phyloP scores from a whole-genome alignment of 306 rosid genomes.

The Psophocarpus tetragonolobus region DNA sequence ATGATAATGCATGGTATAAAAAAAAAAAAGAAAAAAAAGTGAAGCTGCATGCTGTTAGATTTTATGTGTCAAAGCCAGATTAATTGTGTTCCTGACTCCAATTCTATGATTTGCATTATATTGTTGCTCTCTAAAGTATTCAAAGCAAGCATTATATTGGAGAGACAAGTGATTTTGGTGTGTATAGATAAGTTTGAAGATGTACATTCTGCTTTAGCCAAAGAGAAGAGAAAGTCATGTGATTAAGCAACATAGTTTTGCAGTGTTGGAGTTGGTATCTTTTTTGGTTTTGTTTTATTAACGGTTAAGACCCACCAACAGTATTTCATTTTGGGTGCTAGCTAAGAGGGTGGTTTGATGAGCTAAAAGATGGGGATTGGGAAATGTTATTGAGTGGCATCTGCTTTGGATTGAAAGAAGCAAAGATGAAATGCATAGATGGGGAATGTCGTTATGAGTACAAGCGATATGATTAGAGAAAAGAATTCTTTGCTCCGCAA shows the following conservation, averaged over 20 bases:
- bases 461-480: constrained; percentile 50
- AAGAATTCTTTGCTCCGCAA: constrained; percentile 53
- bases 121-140: background rate
- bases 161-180: background rate
- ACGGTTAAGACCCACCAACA: constrained; percentile 26
- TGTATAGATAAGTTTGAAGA: background rate
- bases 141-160: background rate
- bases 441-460: constrained; percentile 52
- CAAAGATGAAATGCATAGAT: constrained; percentile 42
- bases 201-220: background rate
- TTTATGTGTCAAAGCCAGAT: constrained; percentile 20
- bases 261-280: constrained; percentile 2
- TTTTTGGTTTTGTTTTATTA: constrained; percentile 6
- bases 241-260: background rate
- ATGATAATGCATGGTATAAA: constrained; percentile 28
- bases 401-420: constrained; percentile 44
- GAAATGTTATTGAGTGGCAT: constrained; percentile 39
- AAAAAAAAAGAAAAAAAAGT: background rate
- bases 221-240: constrained; percentile 13
- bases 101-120: constrained; percentile 2
- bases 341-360: constrained; percentile 33
- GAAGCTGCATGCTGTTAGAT: constrained; percentile 7
- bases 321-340: constrained; percentile 28
- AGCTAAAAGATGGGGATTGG: constrained; percentile 30
- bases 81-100: constrained; percentile 5